phyloP scores from a whole-genome alignment of 2,329 filamentous ascomycete genomes.

The Colletotrichum sp. region DNA sequence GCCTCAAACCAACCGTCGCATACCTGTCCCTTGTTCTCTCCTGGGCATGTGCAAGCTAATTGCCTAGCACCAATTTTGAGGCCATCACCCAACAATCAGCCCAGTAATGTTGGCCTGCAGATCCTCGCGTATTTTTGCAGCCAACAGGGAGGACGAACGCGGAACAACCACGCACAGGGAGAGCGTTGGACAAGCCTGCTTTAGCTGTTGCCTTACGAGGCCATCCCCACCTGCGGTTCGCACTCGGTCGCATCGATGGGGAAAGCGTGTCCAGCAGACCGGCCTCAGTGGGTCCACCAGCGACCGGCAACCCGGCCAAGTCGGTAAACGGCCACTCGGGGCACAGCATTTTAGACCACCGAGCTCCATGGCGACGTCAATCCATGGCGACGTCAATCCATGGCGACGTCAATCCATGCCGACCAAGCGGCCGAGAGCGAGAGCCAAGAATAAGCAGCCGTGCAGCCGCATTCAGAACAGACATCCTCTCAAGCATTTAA shows the following conservation, averaged over 20 bases:
- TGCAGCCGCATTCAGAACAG: conserved; percentile 3
- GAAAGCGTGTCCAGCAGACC: conserved; percentile 3
- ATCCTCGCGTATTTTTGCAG: conserved; percentile 8
- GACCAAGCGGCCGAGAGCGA: conserved; percentile 8
- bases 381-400: conserved; percentile 15
- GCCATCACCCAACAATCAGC: conserved; percentile 8
- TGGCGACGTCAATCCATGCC: conserved; percentile 18
- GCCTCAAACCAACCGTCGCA: conserved; percentile 5
- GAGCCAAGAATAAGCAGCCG: conserved; percentile 11
- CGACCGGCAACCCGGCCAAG: conserved; percentile 14
- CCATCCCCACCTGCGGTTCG: conserved; percentile 5
- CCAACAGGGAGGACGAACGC: neutral
- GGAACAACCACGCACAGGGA: neutral
- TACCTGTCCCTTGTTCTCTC: neutral
- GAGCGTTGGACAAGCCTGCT: neutral
- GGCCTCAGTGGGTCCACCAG: conserved; percentile 10
- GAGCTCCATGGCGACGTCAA: conserved; percentile 11
- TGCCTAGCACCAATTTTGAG: conserved; percentile 1
- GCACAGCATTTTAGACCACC: conserved; percentile 17
- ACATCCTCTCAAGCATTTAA: conserved; percentile 12
- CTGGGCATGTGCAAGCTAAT: neutral
- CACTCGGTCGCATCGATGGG: neutral
- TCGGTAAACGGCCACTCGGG: conserved; percentile 19
- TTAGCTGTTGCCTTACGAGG: conserved; percentile 19
- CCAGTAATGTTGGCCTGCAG: neutral